A percentile compares a stretch with the other conserved stretches of the same genome.
Conservation (phyloP, 2,329 filamentous ascomycete species). For the Aspergillus sergii region DNA sequence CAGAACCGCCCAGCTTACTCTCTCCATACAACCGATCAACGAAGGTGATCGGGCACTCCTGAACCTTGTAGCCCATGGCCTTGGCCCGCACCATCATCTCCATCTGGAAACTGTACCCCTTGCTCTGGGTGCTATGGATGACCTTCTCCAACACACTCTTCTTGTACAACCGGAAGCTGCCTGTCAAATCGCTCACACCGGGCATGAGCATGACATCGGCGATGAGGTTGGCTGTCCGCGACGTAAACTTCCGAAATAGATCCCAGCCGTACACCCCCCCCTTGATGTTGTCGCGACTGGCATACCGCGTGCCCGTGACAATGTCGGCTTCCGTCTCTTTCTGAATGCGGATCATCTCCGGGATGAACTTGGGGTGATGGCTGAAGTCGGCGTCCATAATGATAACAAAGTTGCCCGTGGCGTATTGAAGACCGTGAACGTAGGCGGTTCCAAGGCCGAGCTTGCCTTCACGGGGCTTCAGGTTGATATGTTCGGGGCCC, state of each 20-base stretch:
- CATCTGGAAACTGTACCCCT: constrained; percentile 99
- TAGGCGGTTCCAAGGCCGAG: constrained; percentile 96
- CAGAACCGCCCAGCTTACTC: constrained; percentile 89
- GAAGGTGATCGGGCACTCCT: constrained; percentile 94
- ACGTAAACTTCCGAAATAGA: constrained; percentile 75
- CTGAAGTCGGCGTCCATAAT: constrained; percentile 99
- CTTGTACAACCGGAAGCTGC: constrained; percentile 94
- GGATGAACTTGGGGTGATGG: constrained; percentile 99
- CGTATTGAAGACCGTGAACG: constrained; percentile 89
- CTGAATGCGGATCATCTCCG: constrained; percentile 86
- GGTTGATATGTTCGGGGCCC: constrained; percentile 70
- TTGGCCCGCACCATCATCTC: constrained; percentile 98
- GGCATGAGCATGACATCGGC: constrained; percentile 92
- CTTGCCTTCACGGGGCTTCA: constrained; percentile 90
- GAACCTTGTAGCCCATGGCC: constrained; percentile 90
- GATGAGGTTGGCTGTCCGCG: constrained; percentile 85
- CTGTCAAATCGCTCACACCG: constrained; percentile 93
- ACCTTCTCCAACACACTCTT: constrained; percentile 85
- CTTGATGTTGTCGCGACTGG: constrained; percentile 62
- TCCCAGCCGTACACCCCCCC: constrained; percentile 97
- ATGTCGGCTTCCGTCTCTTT: constrained; percentile 84
- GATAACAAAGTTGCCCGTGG: constrained; percentile 91
- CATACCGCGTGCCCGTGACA: constrained; percentile 93
- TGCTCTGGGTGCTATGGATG: constrained; percentile 87
- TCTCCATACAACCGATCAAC: constrained; percentile 95